Percentiles rank a stretch among this genome's conserved stretches.
phyloP scores from a whole-genome alignment of 169 alveolate genomes.

The Eimeria zaria region DNA sequence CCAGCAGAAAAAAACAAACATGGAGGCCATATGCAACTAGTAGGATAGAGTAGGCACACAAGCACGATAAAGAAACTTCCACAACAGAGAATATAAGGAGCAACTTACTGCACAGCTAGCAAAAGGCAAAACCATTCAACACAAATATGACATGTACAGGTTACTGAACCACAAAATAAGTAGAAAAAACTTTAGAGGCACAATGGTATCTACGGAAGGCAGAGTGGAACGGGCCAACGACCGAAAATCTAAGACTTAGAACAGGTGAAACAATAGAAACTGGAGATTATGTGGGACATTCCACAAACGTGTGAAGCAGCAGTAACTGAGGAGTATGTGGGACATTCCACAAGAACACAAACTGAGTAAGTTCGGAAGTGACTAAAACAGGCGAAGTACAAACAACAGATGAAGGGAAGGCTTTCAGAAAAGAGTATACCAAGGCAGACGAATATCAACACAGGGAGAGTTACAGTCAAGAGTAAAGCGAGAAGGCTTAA shows the following conservation, averaged over 20 bases:
- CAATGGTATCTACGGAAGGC: too few relatives aligned
- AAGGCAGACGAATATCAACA: neutral
- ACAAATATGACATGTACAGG: neutral
- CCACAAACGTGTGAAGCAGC: neutral
- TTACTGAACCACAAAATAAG: too few relatives aligned
- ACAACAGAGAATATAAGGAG: neutral
- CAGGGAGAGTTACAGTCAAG: neutral
- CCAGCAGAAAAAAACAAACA: neutral
- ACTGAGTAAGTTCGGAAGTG: neutral
- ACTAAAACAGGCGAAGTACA: neutral
- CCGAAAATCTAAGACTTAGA: too few relatives aligned
- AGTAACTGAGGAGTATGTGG: neutral
- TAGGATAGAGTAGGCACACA: neutral
- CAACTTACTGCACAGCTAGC: neutral
- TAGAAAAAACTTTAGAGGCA: too few relatives aligned
- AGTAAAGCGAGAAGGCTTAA: neutral
- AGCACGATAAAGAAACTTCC: neutral
- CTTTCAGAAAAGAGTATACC: neutral
- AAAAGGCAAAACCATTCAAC: neutral
- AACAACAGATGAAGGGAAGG: neutral
- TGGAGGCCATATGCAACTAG: neutral
- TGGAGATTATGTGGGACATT: too few relatives aligned
- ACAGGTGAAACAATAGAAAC: neutral
- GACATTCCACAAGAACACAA: neutral
- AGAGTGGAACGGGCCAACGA: too few relatives aligned